phyloP scores from a whole-genome alignment of 2,329 filamentous ascomycete species.

The Monilinia fructicola region DNA sequence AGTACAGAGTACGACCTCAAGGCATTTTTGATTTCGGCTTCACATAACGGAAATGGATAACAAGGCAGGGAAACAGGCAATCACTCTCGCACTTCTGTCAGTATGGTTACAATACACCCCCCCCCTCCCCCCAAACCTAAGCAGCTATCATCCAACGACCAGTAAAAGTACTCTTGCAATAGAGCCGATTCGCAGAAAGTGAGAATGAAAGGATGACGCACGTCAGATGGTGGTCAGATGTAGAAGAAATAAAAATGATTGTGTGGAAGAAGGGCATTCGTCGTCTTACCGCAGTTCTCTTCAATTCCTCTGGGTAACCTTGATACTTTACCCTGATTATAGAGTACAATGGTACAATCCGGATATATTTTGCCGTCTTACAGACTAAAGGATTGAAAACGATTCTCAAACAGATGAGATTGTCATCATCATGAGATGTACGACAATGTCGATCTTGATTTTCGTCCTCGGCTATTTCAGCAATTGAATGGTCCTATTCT shows the following conservation, averaged over 20 bases:
- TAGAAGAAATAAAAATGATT: background rate
- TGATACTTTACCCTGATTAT: background rate
- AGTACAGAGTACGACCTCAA: background rate
- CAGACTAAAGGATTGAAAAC: background rate
- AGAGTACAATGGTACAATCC: conserved; percentile 4
- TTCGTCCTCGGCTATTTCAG: conserved; percentile 10
- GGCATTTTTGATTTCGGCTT: conserved; percentile 1
- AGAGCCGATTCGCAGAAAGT: conserved; percentile 6
- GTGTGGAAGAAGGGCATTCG: conserved; percentile 3
- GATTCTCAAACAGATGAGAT: background rate
- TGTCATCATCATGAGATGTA: conserved; percentile 12
- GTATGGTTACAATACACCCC: conserved; percentile 12
- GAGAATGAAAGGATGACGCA: conserved; percentile 6
- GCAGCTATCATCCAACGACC: conserved; percentile 2
- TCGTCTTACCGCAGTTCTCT: conserved; percentile 5
- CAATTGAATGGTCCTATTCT: background rate
- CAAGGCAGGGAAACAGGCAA: conserved; percentile 17
- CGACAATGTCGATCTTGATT: conserved; percentile 7
- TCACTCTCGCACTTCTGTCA: conserved; percentile 10
- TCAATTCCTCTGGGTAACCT: conserved; percentile 8
- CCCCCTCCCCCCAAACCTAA: too few relatives aligned
- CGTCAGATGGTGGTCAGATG: conserved; percentile 17
- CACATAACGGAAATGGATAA: conserved; percentile 9
- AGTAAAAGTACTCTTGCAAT: background rate
- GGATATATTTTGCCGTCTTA: conserved; percentile 13